These are phyloP conservation scores for Aureobasidium leucospermi DNA, from an alignment of 2,329 filamentous ascomycete species.

Conservation along the genomic window DNA sequence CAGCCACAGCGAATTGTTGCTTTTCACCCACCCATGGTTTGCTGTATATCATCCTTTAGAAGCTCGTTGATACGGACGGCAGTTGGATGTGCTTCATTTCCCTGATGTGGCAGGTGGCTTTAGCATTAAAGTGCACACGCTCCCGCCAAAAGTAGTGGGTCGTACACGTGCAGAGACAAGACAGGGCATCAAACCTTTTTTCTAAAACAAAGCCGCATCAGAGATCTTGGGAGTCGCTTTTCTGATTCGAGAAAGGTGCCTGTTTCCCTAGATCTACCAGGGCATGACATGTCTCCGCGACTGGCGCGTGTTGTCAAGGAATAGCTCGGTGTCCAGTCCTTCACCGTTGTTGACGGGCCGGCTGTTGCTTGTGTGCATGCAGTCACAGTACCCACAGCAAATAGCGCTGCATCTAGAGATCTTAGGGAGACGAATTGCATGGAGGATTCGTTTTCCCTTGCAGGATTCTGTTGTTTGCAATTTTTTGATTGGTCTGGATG, in stretches of 20 bases:
- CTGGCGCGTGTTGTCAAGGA: neutral
- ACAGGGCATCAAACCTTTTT: neutral
- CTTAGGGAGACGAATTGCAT: neutral
- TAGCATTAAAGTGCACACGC: constrained; percentile 3
- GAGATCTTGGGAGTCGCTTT: constrained; percentile 11
- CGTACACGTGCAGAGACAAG: constrained; percentile 2
- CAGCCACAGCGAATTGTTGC: neutral
- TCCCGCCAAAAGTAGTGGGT: neutral
- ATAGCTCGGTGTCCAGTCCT: neutral
- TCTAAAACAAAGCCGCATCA: neutral
- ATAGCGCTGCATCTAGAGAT: constrained; percentile 11
- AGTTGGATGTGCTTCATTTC: neutral
- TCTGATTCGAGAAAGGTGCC: neutral
- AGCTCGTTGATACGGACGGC: neutral
- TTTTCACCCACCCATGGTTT: constrained; percentile 2
- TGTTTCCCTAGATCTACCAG: neutral
- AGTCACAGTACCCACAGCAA: constrained; percentile 3
- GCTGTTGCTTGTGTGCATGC: neutral
- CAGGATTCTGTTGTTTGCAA: neutral
- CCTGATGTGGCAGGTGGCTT: constrained; percentile 10
- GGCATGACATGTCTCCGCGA: constrained; percentile 3
- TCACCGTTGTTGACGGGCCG: neutral
- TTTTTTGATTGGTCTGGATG: constrained; percentile 9
- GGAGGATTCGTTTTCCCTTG: neutral
- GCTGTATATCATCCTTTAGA: neutral